phyloP scores from a whole-genome alignment of 169 alveolate species.

The Plasmodium chabaudi region DNA sequence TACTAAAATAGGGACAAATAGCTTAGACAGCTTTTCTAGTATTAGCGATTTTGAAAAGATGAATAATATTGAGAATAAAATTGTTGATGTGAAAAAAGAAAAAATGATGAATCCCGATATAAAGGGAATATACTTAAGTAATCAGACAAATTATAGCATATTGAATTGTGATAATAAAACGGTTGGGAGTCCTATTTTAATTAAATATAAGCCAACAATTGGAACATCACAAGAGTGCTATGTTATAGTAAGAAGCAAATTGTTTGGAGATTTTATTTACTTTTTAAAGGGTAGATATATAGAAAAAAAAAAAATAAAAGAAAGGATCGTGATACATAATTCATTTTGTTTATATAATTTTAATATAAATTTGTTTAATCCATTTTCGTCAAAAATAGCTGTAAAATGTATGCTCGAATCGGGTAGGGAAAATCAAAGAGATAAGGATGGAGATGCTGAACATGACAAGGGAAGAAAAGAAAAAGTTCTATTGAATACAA shows the following conservation, averaged over 20 bases:
- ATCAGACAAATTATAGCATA: slow-evolving; percentile 24
- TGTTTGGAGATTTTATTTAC: slow-evolving; percentile 58
- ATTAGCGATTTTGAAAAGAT: too few species aligned
- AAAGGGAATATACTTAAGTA: slow-evolving; percentile 57
- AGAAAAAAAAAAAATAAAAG: slow-evolving; percentile 59
- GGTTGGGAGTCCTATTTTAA: background rate
- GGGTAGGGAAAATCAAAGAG: background rate
- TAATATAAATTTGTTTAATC: slow-evolving; percentile 41
- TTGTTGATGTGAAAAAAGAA: slow-evolving; percentile 4
- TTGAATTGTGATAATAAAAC: background rate
- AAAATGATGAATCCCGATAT: background rate
- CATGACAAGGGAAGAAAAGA: background rate
- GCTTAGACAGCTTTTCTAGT: too few species aligned
- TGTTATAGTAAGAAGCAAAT: slow-evolving; percentile 24
- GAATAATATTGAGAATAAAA: background rate
- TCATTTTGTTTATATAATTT: slow-evolving; percentile 39
- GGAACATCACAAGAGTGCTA: slow-evolving; percentile 53
- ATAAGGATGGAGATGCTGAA: background rate
- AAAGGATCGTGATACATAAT: slow-evolving; percentile 42
- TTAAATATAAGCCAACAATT: slow-evolving; percentile 44
- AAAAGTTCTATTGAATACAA: slow-evolving; percentile 15
- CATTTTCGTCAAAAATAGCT: slow-evolving; percentile 33
- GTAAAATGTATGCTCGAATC: slow-evolving; percentile 28
- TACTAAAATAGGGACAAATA: too few species aligned
- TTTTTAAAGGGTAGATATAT: slow-evolving; percentile 27